Percentiles rank a stretch among this genome's conserved stretches.
Evolutionary conservation across 1,284 basidiomycete species (phyloP).

Genomic region (Mixia osmundae): DNA sequence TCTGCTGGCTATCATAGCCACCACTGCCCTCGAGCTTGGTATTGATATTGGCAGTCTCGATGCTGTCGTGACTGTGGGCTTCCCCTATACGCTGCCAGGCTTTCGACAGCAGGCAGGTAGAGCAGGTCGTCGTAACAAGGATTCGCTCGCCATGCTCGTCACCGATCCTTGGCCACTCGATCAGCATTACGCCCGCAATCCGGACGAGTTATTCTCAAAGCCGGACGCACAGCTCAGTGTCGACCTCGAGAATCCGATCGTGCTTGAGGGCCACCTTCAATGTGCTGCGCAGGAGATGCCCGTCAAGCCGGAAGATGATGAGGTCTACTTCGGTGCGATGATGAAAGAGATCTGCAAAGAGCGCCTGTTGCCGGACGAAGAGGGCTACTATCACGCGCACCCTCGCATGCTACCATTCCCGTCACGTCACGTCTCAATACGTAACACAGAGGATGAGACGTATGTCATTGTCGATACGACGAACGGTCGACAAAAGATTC

Average conservation of each 20-base stretch:
- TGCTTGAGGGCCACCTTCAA: constrained; percentile 65
- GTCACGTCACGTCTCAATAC: constrained; percentile 44
- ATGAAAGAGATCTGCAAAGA: constrained; percentile 28
- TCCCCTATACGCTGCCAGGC: constrained; percentile 33
- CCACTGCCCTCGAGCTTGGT: constrained; percentile 71
- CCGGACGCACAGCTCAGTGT: constrained; percentile 40
- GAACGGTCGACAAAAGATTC: constrained; percentile 28
- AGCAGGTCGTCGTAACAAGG: constrained; percentile 57
- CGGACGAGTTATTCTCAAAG: constrained; percentile 41
- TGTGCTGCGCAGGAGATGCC: constrained; percentile 78
- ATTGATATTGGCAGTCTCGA: constrained; percentile 75
- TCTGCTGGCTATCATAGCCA: constrained; percentile 62
- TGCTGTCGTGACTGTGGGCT: constrained; percentile 70
- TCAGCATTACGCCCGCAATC: constrained; percentile 48
- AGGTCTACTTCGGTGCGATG: constrained; percentile 40
- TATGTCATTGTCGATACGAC: constrained; percentile 47
- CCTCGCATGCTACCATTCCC: constrained; percentile 55
- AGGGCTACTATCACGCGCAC: constrained; percentile 57
- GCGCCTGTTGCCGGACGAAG: constrained; percentile 34
- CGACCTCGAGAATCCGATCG: constrained; percentile 47
- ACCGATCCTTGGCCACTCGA: constrained; percentile 50
- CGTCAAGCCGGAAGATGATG: constrained; percentile 36
- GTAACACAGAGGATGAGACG: constrained; percentile 51
- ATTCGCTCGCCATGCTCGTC: constrained; percentile 57
- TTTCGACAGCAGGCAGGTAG: constrained; percentile 61